Evolutionary conservation across 306 rosid species (phyloP), one percentile per base, ranked within the genome.

Genomic region (Dryas octopetala): DNA sequence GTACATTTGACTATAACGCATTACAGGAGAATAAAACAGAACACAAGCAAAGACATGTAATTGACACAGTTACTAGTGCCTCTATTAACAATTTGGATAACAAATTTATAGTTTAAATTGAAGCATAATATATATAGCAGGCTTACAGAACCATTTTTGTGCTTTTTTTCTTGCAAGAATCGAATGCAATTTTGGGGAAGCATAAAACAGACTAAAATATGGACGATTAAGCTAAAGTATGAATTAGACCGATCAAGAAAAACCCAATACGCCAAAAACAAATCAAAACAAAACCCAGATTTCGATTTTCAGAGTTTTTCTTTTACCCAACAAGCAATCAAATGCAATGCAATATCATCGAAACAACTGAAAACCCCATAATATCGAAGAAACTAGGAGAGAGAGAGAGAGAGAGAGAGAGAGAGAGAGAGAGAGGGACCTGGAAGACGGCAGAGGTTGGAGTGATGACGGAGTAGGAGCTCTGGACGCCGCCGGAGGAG

Each of bases 381-480:
- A 32, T 32, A 32, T 32, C 38, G 38, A 32, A 32, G 38, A 23
- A 23, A 23, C 23, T 32, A 32, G 38, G 38, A 2, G 38, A 2
- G 38, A 32, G 38, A 32, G 38, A 28, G n/a, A n/a, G 14, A 6
- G 6, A 64, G 38, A 2, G 38, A 2, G 38, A 32, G 38, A 32
- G 38, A 2, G 38, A 2, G 38, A 32, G 38, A 32, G 41, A 4
- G n/a, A n/a, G 1, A 38, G 9, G 49, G 65, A 94, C 98, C 96
- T 87, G 93, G 69, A 91, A 94, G 62, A 94, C 90, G 1, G 88
- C 97, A 23, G 98, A 90, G 40, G 81, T 1, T 3, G 98, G 97
- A 32, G 85, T 47, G 26, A 91, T 68, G 16, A n/a, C 7, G 52
- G 98, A 90, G 88, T 79, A 94, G 40, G 98, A 90, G 65, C 91